Conservation (phyloP, 2,329 filamentous ascomycete genomes). For the Sporothrix pseudoabietina region DNA sequence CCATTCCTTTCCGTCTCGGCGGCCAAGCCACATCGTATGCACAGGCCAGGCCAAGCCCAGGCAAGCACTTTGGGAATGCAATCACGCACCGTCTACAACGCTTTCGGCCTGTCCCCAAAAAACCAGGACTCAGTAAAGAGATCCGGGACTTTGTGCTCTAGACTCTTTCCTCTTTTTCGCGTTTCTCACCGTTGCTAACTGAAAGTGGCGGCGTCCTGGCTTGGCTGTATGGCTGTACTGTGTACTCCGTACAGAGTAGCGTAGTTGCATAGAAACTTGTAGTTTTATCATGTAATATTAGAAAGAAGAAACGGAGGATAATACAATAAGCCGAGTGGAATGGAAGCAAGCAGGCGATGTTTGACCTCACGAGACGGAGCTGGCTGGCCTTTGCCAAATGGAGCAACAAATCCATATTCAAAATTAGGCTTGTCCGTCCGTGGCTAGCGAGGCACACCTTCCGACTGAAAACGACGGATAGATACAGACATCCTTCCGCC, state of each 20-base stretch:
- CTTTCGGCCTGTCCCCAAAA: neutral
- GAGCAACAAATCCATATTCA: neutral
- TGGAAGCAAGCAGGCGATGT: neutral
- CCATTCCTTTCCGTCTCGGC: neutral
- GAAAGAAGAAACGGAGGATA: neutral
- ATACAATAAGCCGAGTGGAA: neutral
- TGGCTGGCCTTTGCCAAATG: neutral
- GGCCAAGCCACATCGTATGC: slow-evolving; percentile 3
- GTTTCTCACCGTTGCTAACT: neutral
- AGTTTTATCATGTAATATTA: neutral
- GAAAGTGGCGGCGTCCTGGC: neutral
- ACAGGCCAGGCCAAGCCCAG: neutral
- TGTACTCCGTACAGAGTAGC: neutral
- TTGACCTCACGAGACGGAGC: neutral
- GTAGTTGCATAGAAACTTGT: neutral
- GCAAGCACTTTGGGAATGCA: no score
- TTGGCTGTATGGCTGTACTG: neutral
- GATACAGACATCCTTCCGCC: neutral
- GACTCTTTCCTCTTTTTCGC: neutral
- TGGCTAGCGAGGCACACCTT: neutral
- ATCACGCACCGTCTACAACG: neutral
- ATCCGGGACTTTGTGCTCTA: neutral
- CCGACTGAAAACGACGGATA: neutral
- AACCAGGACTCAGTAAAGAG: neutral
- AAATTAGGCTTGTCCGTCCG: neutral